Evolutionary conservation across 345 rosid genomes (phyloP).

Genomic region (Garcia nutans): DNA sequence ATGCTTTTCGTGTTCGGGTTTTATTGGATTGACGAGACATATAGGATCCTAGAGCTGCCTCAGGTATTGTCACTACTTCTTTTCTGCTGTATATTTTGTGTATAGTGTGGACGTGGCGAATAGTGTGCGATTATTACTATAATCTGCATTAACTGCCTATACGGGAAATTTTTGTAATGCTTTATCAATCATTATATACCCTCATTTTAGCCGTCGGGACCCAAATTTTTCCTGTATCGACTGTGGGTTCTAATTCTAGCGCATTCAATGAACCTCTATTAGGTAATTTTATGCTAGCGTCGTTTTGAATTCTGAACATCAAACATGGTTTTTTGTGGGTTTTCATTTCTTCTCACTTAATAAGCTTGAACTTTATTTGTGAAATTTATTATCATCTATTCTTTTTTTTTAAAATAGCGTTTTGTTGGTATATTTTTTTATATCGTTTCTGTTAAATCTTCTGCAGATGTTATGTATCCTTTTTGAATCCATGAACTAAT

Average conservation of each 20-base stretch:
- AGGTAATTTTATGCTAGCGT: background rate
- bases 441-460: background rate
- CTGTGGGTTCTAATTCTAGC: background rate
- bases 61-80: slow-evolving; percentile 17
- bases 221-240: no score
- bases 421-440: background rate
- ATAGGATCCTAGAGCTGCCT: slow-evolving; percentile 31
- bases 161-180: background rate
- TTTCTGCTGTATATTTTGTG: background rate
- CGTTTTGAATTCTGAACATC: no score
- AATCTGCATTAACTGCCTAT: background rate
- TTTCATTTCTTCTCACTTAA: no score
- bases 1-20: slow-evolving; percentile 88
- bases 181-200: background rate
- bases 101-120: background rate
- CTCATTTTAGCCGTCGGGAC: background rate
- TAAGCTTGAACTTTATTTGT: no score
- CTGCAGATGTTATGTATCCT: background rate
- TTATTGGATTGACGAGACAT: slow-evolving; percentile 71
- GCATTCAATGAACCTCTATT: background rate
- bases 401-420: background rate
- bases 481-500: background rate
- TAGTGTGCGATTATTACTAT: background rate
- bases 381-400: no score
- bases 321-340: background rate